A percentile compares a stretch with the other conserved stretches of the same genome.
phyloP scores from a whole-genome alignment of 495 filamentous ascomycete genomes.

The Aspergillus bertholletiae region DNA sequence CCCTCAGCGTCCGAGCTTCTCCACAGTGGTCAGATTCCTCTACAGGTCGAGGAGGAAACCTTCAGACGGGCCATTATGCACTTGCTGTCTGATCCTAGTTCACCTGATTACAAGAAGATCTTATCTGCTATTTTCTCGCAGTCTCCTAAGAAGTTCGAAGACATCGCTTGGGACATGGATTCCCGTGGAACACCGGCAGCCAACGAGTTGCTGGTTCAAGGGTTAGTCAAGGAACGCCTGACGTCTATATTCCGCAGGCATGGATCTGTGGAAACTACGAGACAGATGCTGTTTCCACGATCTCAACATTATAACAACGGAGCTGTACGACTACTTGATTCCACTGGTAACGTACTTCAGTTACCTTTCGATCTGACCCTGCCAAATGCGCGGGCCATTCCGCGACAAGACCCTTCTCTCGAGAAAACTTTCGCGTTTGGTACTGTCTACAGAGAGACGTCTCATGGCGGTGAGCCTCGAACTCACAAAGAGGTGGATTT shows the following conservation, averaged over 20 bases:
- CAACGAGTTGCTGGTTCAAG: slow-evolving; percentile 67
- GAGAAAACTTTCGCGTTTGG: slow-evolving; percentile 87
- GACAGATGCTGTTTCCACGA: slow-evolving; percentile 73
- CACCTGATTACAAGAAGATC: slow-evolving; percentile 87
- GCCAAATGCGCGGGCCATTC: slow-evolving; percentile 82
- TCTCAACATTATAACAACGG: slow-evolving; percentile 72
- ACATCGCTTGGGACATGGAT: slow-evolving; percentile 82
- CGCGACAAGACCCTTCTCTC: slow-evolving; percentile 61
- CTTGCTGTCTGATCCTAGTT: slow-evolving; percentile 69
- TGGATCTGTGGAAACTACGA: slow-evolving; percentile 78
- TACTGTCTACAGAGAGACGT: slow-evolving; percentile 78
- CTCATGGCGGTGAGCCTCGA: slow-evolving; percentile 72
- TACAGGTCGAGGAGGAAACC: slow-evolving; percentile 88
- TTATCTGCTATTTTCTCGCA: slow-evolving; percentile 78
- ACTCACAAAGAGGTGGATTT: slow-evolving; percentile 90
- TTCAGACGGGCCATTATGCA: slow-evolving; percentile 77
- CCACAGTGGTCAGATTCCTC: slow-evolving; percentile 79
- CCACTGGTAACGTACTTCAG: slow-evolving; percentile 80
- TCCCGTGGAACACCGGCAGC: slow-evolving; percentile 48
- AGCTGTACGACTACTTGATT: slow-evolving; percentile 74
- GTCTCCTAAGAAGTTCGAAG: slow-evolving; percentile 70
- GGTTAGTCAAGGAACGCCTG: slow-evolving; percentile 71
- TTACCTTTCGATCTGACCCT: slow-evolving; percentile 89
- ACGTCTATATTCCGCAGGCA: slow-evolving; percentile 82
- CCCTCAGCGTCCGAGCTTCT: slow-evolving; percentile 85